These are phyloP conservation scores for Wickerhamiella nectarea DNA, from an alignment of 805 yeast genomes.

Conservation along the genomic window DNA sequence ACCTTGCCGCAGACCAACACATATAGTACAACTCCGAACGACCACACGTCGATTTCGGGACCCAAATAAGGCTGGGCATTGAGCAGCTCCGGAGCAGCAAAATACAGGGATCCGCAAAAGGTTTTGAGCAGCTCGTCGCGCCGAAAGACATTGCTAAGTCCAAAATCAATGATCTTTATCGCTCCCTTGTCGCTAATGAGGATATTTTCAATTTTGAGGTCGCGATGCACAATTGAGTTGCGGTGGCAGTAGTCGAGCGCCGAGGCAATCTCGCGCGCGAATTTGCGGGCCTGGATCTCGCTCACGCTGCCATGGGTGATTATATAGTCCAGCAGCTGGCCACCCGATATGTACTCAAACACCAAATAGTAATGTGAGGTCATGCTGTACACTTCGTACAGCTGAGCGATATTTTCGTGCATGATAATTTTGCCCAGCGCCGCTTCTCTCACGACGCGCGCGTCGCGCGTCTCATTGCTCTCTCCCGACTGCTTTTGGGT, in stretches of 20 bases:
- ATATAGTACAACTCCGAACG: conserved; percentile 90
- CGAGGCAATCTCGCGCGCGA: conserved; percentile 86
- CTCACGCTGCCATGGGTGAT: conserved; percentile 90
- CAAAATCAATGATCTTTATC: conserved; percentile 91
- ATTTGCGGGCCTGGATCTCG: conserved; percentile 87
- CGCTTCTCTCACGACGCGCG: conserved; percentile 87
- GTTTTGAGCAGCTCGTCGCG: conserved; percentile 65
- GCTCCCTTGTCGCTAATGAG: conserved; percentile 90
- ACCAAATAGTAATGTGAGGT: conserved; percentile 93
- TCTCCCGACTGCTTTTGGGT: conserved; percentile 32
- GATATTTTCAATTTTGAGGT: conserved; percentile 88
- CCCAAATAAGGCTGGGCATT: conserved; percentile 88
- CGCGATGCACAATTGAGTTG: conserved; percentile 93
- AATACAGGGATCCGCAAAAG: conserved; percentile 91
- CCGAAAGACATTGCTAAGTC: conserved; percentile 76
- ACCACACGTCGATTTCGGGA: conserved; percentile 97
- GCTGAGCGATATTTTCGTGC: conserved; percentile 83
- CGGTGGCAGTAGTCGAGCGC: conserved; percentile 89
- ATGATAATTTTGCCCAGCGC: conserved; percentile 79
- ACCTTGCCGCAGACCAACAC: conserved; percentile 96
- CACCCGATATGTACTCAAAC: conserved; percentile 93
- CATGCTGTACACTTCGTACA: conserved; percentile 92
- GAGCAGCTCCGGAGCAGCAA: conserved; percentile 95
- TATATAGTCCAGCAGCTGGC: conserved; percentile 93
- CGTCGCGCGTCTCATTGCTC: conserved; percentile 71